Evolutionary conservation across 495 filamentous ascomycete species (phyloP), one percentile per base, ranked within the genome.

Genomic region (Aspergillus nidulans): DNA sequence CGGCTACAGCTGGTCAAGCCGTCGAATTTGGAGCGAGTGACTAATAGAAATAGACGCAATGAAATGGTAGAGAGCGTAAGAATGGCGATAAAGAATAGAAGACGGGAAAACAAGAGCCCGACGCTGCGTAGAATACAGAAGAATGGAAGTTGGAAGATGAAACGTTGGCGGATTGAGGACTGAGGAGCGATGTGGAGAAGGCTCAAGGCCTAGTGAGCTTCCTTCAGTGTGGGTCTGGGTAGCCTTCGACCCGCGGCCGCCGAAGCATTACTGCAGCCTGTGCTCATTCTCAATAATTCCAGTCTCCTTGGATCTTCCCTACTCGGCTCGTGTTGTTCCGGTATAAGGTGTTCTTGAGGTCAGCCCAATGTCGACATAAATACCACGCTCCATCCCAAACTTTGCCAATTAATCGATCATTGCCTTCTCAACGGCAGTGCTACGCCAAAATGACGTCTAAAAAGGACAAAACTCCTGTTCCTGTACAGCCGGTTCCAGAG

Each of bases 401-500:
- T 55, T 26, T 16, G 2, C 21, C 16, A 25, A 13, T 6, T 12
- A 4, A n/a, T 26, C 26, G n/a, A n/a, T n/a, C n/a, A n/a, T 9
- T 28, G 26, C 5, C 9, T 34, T 6, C 30, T 34, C 30, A 34
- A 34, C 10, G 9, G 30, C 4, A 34, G 8, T 34, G 30, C 15
- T 12, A 3, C 30, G 7, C 32, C 47, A 24, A 16, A 8, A 76
- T 74, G 70, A 49, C 68, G 10, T 50, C 64, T 15, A 71, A 65
- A 47, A 68, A 69, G 40, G 45, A 45, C 41, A 62, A 60, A 32
- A 49, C 61, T 21, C 62, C 63, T 38, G 34, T 56, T 4, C 60
- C 61, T n/a, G 57, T 71, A 10, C 72, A 75, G 48, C 66, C 70
- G 4, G 74, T 74, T 16, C 71, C 72, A 5, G 74, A 76, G 52